phyloP scores from a whole-genome alignment of 129 eudicot genomes.

The Rutidosis leptorrhynchoides region DNA sequence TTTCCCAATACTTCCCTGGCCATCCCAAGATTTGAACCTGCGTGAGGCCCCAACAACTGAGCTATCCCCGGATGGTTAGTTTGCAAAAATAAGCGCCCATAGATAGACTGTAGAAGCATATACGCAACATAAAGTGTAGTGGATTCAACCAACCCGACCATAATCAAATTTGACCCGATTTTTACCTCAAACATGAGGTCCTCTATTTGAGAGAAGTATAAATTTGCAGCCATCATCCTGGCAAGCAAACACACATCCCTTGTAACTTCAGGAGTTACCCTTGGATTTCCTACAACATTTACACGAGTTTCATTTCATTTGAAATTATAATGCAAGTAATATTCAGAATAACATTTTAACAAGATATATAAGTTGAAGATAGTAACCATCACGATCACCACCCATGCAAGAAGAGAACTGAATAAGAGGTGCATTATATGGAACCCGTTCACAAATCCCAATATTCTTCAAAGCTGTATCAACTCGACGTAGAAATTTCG shows the following conservation, averaged over 20 bases:
- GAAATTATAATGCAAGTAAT: neutral
- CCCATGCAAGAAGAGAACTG: slow-evolving; percentile 99
- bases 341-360: slow-evolving; percentile 1
- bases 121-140: neutral
- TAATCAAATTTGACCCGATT: neutral
- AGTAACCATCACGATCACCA: slow-evolving; percentile 93
- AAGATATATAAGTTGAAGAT: neutral
- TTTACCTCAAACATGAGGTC: slow-evolving; percentile 97
- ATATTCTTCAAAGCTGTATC: slow-evolving; percentile 97
- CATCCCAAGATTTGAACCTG: too few relatives aligned
- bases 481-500: slow-evolving; percentile 87
- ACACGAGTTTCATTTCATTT: neutral
- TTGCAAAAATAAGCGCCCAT: neutral
- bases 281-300: slow-evolving; percentile 69
- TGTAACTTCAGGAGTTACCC: slow-evolving; percentile 96
- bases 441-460: slow-evolving; percentile 93
- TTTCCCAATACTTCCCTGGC: too few relatives aligned
- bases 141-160: neutral
- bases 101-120: neutral
- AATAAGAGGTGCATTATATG: slow-evolving; percentile 95
- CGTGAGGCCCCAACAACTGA: too few relatives aligned
- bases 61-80: too few relatives aligned
- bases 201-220: slow-evolving; percentile 89
- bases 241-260: slow-evolving; percentile 97
- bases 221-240: slow-evolving; percentile 97